phyloP scores from a whole-genome alignment of 2,329 filamentous ascomycete genomes.

The Fusarium dlaminii region DNA sequence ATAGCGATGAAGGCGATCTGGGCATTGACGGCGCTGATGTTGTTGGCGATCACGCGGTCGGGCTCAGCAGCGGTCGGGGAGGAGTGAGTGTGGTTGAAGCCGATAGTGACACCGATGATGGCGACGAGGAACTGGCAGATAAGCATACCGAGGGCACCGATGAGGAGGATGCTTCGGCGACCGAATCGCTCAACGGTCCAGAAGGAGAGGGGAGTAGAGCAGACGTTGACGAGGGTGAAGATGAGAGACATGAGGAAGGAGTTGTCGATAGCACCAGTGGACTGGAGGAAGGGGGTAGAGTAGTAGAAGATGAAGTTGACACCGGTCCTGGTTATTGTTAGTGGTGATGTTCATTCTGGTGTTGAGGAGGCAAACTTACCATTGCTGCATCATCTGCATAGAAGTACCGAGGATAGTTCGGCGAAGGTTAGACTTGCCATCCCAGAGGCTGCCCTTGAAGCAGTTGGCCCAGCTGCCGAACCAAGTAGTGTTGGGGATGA shows the following conservation, averaged over 20 bases:
- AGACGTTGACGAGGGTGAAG: slow-evolving; percentile 88
- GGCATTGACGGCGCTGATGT: slow-evolving; percentile 60
- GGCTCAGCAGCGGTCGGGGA: slow-evolving; percentile 53
- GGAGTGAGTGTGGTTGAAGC: slow-evolving; percentile 59
- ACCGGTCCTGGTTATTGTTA: slow-evolving; percentile 68
- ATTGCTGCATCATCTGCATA: slow-evolving; percentile 84
- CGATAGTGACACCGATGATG: slow-evolving; percentile 74
- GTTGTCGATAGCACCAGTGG: slow-evolving; percentile 78
- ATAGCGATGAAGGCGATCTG: slow-evolving; percentile 91
- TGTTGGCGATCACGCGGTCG: slow-evolving; percentile 55
- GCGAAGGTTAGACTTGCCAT: slow-evolving; percentile 51
- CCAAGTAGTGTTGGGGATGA: slow-evolving; percentile 23
- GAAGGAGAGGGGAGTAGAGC: slow-evolving; percentile 87
- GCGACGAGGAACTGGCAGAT: slow-evolving; percentile 88
- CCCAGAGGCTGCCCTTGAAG: slow-evolving; percentile 46
- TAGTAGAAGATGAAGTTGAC: slow-evolving; percentile 95
- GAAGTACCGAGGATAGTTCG: slow-evolving; percentile 71
- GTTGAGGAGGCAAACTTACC: slow-evolving; percentile 41
- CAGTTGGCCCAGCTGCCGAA: slow-evolving; percentile 35
- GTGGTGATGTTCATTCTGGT: background rate
- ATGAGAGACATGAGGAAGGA: slow-evolving; percentile 85
- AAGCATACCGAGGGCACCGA: slow-evolving; percentile 83
- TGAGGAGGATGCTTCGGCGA: slow-evolving; percentile 81
- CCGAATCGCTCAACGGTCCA: slow-evolving; percentile 85
- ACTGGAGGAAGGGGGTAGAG: slow-evolving; percentile 85